Evolutionary conservation across 176 grass and related monocot genomes (phyloP).

Genomic region (Metroxylon sagu): DNA sequence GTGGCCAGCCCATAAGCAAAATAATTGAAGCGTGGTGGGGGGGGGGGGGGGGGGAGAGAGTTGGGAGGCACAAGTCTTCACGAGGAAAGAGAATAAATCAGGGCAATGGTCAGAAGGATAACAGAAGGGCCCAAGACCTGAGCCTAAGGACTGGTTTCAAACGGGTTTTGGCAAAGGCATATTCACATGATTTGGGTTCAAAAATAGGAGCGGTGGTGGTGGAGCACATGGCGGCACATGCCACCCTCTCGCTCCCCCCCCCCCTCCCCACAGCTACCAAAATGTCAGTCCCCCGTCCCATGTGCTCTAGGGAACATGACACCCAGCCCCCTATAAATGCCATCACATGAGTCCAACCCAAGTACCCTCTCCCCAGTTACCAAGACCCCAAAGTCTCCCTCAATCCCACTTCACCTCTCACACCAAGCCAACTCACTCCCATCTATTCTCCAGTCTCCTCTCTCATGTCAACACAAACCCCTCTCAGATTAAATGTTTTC

Average conservation of each 20-base stretch:
- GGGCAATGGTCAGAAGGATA: neutral
- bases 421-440: neutral
- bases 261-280: neutral
- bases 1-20: conserved; percentile 15
- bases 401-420: too few species aligned
- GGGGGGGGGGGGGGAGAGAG: conserved; percentile 3
- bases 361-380: conserved; percentile 1
- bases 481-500: too few species aligned
- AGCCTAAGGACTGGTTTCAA: too few species aligned
- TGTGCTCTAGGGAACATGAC: conserved; percentile 4
- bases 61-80: conserved; percentile 7
- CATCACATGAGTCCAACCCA: conserved; percentile 9
- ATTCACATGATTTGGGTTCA: too few species aligned
- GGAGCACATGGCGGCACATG: conserved; percentile 21
- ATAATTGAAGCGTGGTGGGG: conserved; percentile 8
- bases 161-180: too few species aligned
- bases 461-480: too few species aligned
- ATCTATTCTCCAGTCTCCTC: too few species aligned
- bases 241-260: neutral
- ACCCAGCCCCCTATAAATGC: conserved; percentile 8
- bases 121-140: neutral
- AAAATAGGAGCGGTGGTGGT: neutral
- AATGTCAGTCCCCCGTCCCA: conserved; percentile 1
- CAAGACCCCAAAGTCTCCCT: neutral
- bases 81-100: neutral